phyloP scores from a whole-genome alignment of 2,329 filamentous ascomycete genomes.

The Diaporthe sp. region DNA sequence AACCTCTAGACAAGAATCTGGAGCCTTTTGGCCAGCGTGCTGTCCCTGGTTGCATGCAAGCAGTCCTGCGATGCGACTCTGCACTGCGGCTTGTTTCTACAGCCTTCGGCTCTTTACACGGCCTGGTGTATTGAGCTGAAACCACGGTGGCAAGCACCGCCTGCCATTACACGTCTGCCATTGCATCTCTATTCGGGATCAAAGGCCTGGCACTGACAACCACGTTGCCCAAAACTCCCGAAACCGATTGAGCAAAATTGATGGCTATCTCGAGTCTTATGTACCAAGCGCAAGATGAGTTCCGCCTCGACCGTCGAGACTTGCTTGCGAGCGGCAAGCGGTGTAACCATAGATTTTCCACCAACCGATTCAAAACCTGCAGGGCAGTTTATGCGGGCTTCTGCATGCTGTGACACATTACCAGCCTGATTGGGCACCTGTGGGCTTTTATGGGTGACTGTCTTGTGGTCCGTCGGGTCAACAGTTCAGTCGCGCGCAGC shows the following conservation, averaged over 20 bases:
- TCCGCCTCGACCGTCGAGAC: not conserved
- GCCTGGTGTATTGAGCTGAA: not conserved
- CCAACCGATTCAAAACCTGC: conserved; percentile 21
- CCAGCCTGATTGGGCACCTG: conserved; percentile 19
- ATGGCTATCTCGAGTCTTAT: not conserved
- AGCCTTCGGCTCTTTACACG: not conserved
- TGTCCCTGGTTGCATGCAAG: conserved; percentile 10
- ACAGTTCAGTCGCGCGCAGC: conserved; percentile 6
- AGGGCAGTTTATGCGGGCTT: conserved; percentile 11
- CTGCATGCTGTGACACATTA: conserved; percentile 28
- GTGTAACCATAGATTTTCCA: conserved; percentile 20
- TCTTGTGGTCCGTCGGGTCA: conserved; percentile 19
- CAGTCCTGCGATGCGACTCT: conserved; percentile 15
- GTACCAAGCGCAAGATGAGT: not conserved
- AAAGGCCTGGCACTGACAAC: not conserved
- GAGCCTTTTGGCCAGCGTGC: conserved; percentile 2
- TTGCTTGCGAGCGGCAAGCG: conserved; percentile 22
- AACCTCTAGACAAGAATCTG: not conserved
- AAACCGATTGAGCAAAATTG: not conserved
- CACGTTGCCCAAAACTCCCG: not conserved
- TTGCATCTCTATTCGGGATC: not conserved
- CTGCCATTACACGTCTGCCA: not conserved
- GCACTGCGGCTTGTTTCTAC: conserved; percentile 8
- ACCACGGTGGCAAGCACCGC: not conserved
- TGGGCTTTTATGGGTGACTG: not conserved